phyloP scores from a whole-genome alignment of 108 stramenopile species.

The Skeletonema potamos region DNA sequence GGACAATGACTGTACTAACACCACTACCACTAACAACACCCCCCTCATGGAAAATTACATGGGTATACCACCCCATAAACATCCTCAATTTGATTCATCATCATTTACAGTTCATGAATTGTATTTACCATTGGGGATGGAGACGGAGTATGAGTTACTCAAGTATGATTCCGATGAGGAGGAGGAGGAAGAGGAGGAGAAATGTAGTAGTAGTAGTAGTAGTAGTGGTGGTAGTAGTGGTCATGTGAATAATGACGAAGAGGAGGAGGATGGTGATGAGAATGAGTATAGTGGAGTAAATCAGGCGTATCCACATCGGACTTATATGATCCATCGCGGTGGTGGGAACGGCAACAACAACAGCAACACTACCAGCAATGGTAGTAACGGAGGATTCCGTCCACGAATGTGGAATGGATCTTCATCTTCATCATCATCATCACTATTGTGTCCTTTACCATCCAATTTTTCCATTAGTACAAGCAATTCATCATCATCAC shows the following conservation, averaged over 20 bases:
- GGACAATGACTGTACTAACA: no score
- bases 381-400: background rate
- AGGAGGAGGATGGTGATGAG: background rate
- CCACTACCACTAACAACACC: background rate
- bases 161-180: slow-evolving; percentile 5
- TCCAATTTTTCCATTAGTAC: background rate
- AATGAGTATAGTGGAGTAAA: background rate
- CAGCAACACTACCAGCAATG: background rate
- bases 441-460: background rate
- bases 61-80: background rate
- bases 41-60: background rate
- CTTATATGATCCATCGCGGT: slow-evolving; percentile 6
- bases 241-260: background rate
- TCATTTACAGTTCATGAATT: background rate
- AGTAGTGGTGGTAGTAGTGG: no score
- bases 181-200: background rate
- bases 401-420: slow-evolving; percentile 20
- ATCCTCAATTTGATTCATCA: background rate
- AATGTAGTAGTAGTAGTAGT: no score
- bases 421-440: background rate
- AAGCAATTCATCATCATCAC: background rate
- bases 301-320: slow-evolving; percentile 2
- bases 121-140: background rate
- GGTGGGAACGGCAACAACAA: background rate
- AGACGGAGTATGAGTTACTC: background rate